Percentiles rank a stretch among this genome's conserved stretches.
Evolutionary conservation across 768 basidiomycete genomes (phyloP).

Genomic region (Suillus cothurnatus): DNA sequence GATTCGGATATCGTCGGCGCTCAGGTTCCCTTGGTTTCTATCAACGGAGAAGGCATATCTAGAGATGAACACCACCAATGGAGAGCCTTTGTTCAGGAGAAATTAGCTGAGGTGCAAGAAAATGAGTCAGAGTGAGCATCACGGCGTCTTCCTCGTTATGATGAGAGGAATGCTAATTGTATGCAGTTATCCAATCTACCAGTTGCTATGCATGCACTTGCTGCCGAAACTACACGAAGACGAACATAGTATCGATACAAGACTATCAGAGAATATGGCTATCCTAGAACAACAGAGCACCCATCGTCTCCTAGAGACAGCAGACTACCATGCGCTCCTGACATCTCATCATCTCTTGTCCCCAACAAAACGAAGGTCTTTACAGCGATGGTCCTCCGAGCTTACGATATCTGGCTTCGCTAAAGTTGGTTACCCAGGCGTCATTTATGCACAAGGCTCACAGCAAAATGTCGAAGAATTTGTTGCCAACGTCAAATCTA

Average conservation of each 20-base stretch:
- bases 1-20: not conserved
- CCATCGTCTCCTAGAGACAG: not conserved
- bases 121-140: conserved; percentile 28
- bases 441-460: conserved; percentile 70
- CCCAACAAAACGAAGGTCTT: conserved; percentile 58
- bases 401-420: conserved; percentile 65
- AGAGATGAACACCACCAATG: conserved; percentile 53
- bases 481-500: conserved; percentile 63
- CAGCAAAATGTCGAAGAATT: conserved; percentile 60
- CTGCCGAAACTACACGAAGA: conserved; percentile 56
- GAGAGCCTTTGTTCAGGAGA: conserved; percentile 43
- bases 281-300: not conserved
- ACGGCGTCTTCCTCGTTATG: not conserved
- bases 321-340: conserved; percentile 58
- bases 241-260: conserved; percentile 7
- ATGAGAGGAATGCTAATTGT: not conserved
- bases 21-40: conserved; percentile 28
- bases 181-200: conserved; percentile 60
- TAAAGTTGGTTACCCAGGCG: conserved; percentile 74
- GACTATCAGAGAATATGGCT: not conserved
- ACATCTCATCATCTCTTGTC: conserved; percentile 77
- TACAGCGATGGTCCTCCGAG: conserved; percentile 56
- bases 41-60: conserved; percentile 50
- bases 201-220: conserved; percentile 58
- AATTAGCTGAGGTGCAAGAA: conserved; percentile 35